These are phyloP conservation scores for Paramecium tetraurelia DNA, from an alignment of 73 alveolate species.

Conservation along the genomic window DNA sequence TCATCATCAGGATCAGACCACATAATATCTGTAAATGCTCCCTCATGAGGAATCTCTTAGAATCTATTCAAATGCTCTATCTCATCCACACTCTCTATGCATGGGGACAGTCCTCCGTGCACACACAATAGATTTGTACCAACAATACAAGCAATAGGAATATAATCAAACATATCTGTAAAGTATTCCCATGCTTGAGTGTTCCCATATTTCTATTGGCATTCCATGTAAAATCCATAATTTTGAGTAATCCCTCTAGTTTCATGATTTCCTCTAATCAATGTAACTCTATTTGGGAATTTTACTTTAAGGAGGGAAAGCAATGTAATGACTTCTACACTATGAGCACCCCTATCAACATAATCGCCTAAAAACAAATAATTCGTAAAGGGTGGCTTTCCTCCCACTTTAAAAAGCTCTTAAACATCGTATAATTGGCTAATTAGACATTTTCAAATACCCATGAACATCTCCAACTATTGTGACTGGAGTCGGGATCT, in stretches of 20 bases:
- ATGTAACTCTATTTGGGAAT: slow-evolving; percentile 86
- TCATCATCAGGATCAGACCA: slow-evolving; percentile 98
- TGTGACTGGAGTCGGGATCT: slow-evolving; percentile 83
- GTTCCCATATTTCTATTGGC: slow-evolving; percentile 94
- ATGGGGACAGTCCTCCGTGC: slow-evolving; percentile 99
- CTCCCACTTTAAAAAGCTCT: slow-evolving; percentile 93
- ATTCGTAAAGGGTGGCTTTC: slow-evolving; percentile 88
- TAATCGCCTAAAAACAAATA: slow-evolving; percentile 90
- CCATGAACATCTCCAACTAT: slow-evolving; percentile 95
- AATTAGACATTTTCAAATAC: background rate
- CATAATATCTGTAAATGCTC: slow-evolving; percentile 97
- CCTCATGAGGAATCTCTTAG: slow-evolving; percentile 98
- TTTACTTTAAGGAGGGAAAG: slow-evolving; percentile 82
- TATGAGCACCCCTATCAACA: slow-evolving; percentile 86
- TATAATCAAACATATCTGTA: slow-evolving; percentile 96
- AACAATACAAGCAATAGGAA: slow-evolving; percentile 96
- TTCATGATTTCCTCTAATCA: slow-evolving; percentile 93
- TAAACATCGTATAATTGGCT: slow-evolving; percentile 81
- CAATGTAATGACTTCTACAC: slow-evolving; percentile 82
- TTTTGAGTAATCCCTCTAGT: slow-evolving; percentile 89
- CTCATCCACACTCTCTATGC: slow-evolving; percentile 91
- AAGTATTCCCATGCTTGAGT: slow-evolving; percentile 93
- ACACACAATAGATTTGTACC: slow-evolving; percentile 95
- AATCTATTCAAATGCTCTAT: slow-evolving; percentile 89
- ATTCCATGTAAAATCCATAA: slow-evolving; percentile 99